Evolutionary conservation across 257 asterid species (phyloP), one percentile per base, ranked within the genome.

Genomic region (Penstemon davidsonii): DNA sequence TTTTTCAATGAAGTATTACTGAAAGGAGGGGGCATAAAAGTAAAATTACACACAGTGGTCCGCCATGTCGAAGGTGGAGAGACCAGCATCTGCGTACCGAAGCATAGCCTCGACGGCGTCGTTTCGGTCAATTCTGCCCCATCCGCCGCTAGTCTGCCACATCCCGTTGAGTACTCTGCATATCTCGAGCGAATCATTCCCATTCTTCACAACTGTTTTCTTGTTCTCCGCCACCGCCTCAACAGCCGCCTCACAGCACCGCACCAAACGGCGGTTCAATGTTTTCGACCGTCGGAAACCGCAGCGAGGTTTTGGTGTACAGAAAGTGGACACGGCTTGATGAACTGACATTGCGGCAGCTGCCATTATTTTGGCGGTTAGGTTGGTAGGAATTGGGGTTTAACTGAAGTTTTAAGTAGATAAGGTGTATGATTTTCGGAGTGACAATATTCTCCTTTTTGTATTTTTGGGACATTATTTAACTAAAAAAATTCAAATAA

Each of bases 121-220:
- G 86, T 89, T 68, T 53, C 97, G 84, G 71, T 92, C 96, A 64
- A 89, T 90, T 76, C 83, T 76, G 9, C 98, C 98, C 98, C 98
- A 92, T 2, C 98, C 98, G 46, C 98, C 98, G 81, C 97, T 90
- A 12, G 96, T 92, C 76, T 92, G 98, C 97, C 98, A 92, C 98
- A 89, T 87, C 1, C 96, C 97, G 42, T 89, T 92, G 2, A 92
- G 86, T 69, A 90, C 96, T 79, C 97, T 84, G 79, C 95, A 87
- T 76, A 92, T 89, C 73, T 86, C 95, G 74, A 92, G 80, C 5
- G 86, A 78, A 69, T 90, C 98, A 0, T 82, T 82, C 47, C 96
- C 96, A 40, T 83, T 88, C 71, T 82, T 88, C 68, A 90, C 63
- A 50, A 81, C 78, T 50, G 75, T 75, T 36, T 61, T 73, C 73